Evolutionary conservation across 2,329 filamentous ascomycete species (phyloP), one percentile per base, ranked within the genome.

Genomic region (Ophiostoma ulmi): DNA sequence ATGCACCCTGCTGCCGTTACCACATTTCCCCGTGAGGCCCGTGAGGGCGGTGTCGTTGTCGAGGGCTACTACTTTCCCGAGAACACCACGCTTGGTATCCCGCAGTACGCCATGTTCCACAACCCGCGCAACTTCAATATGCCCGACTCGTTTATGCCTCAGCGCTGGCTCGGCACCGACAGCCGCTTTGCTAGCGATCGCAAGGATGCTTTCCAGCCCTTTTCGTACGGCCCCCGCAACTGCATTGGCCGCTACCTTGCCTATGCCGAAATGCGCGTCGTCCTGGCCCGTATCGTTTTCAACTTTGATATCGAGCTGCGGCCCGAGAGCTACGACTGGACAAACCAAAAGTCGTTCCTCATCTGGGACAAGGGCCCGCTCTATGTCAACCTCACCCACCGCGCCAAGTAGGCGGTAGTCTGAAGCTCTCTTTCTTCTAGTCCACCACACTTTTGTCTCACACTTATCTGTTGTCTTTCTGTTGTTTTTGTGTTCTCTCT

Each of bases 201-300:
- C 44, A 77, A 78, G 63, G 80, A 81, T 0, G 80, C 79, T 1
- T 78, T 83, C 67, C 81, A 85, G 75, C 81, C 84, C 0, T 85
- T 86, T 71, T 80, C 80, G 1, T 69, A 82, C 2, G 83, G 84
- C 0, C 81, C 84, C 6, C 77, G 84, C 1, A 83, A 84, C 65
- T 86, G 84, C 71, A 78, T 86, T 35, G 84, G 84, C 1, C 78
- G 78, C 72, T 84, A 85, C 71, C 77, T 86, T 52, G 83, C 83
- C 3, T 84, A 83, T 68, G 78, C 81, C 26, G 83, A 86, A 74
- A 83, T 86, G 79, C 79, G 84, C 5, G 75, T 84, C 5, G 81
- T 85, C 52, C 75, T 86, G 7, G 80, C 82, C 0, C 80, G 80
- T 2, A 73, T 86, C 5, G 73, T 86, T 0, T 86, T 79, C 75